These are phyloP conservation scores for Ophiocordyceps robertsii DNA, from an alignment of 2,329 filamentous ascomycete genomes.

Conservation along the genomic window DNA sequence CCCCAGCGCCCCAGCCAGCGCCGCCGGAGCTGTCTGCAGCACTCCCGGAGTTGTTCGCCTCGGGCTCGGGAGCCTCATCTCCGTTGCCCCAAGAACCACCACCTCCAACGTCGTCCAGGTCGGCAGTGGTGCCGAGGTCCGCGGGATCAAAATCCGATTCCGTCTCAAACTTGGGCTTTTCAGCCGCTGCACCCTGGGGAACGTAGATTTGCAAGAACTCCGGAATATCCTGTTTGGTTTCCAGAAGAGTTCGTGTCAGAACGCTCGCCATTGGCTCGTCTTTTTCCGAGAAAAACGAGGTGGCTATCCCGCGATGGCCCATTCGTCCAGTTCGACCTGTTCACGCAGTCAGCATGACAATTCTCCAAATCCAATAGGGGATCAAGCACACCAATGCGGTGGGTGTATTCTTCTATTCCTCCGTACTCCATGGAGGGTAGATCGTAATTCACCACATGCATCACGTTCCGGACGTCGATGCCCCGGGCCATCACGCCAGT, in stretches of 20 bases:
- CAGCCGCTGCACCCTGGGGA: conserved; percentile 37
- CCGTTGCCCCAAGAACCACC: conserved; percentile 4
- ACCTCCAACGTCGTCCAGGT: conserved; percentile 7
- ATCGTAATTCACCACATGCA: conserved; percentile 90
- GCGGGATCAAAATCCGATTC: conserved; percentile 38
- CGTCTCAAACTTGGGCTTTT: conserved; percentile 39
- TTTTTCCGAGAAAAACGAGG: conserved; percentile 73
- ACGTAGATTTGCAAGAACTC: conserved; percentile 61
- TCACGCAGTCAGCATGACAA: neutral
- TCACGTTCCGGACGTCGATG: conserved; percentile 74
- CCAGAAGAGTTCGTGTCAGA: conserved; percentile 69
- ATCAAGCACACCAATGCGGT: conserved; percentile 65
- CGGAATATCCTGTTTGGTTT: conserved; percentile 65
- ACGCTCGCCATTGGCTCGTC: conserved; percentile 61
- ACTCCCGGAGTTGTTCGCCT: neutral
- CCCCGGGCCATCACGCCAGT: conserved; percentile 82
- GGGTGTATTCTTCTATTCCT: conserved; percentile 88
- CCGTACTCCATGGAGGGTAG: conserved; percentile 61
- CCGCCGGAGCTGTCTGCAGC: neutral
- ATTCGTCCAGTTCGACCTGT: conserved; percentile 85
- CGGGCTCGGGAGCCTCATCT: neutral
- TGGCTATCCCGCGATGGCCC: conserved; percentile 73
- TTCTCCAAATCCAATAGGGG: neutral
- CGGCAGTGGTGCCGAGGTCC: conserved; percentile 15
- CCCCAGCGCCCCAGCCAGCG: conserved; percentile 3